phyloP scores from a whole-genome alignment of 2,329 filamentous ascomycete species.

The Monilinia vaccinii-corymbosi region DNA sequence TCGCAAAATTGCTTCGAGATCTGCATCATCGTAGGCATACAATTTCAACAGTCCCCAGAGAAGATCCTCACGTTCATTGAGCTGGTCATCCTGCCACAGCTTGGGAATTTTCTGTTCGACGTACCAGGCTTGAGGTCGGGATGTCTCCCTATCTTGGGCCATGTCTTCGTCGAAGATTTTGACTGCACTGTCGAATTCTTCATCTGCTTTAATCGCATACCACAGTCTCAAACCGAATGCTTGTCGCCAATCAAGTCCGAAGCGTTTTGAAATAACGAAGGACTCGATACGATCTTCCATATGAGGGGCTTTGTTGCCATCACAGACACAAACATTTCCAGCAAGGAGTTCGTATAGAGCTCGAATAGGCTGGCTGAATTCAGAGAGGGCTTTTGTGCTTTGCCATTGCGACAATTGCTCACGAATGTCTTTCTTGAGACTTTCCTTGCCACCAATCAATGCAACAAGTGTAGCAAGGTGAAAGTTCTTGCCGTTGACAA shows the following conservation, averaged over 20 bases:
- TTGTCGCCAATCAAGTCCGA: slow-evolving; percentile 86
- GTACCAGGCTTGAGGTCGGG: slow-evolving; percentile 65
- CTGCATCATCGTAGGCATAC: slow-evolving; percentile 54
- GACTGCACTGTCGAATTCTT: slow-evolving; percentile 65
- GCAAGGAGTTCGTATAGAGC: slow-evolving; percentile 83
- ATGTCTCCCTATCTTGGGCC: slow-evolving; percentile 55
- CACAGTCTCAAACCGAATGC: slow-evolving; percentile 85
- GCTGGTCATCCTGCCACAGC: slow-evolving; percentile 51
- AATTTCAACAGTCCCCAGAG: slow-evolving; percentile 82
- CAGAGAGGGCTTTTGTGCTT: slow-evolving; percentile 71
- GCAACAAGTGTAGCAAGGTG: slow-evolving; percentile 78
- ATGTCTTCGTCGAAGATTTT: slow-evolving; percentile 66
- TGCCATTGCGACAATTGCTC: slow-evolving; percentile 80
- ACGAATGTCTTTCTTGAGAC: slow-evolving; percentile 63
- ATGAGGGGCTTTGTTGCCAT: slow-evolving; percentile 59
- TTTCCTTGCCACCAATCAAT: slow-evolving; percentile 66
- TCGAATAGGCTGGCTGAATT: slow-evolving; percentile 76
- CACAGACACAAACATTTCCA: slow-evolving; percentile 76
- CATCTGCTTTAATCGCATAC: slow-evolving; percentile 65
- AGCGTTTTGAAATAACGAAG: slow-evolving; percentile 76
- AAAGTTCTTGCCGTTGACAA: slow-evolving; percentile 68
- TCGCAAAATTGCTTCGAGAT: slow-evolving; percentile 62
- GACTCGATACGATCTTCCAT: slow-evolving; percentile 72
- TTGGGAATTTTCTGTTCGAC: slow-evolving; percentile 47
- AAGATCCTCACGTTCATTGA: slow-evolving; percentile 59